A percentile compares a stretch with the other conserved stretches of the same genome.
Evolutionary conservation across 2,329 filamentous ascomycete genomes (phyloP).

Genomic region (Fusarium sp.): DNA sequence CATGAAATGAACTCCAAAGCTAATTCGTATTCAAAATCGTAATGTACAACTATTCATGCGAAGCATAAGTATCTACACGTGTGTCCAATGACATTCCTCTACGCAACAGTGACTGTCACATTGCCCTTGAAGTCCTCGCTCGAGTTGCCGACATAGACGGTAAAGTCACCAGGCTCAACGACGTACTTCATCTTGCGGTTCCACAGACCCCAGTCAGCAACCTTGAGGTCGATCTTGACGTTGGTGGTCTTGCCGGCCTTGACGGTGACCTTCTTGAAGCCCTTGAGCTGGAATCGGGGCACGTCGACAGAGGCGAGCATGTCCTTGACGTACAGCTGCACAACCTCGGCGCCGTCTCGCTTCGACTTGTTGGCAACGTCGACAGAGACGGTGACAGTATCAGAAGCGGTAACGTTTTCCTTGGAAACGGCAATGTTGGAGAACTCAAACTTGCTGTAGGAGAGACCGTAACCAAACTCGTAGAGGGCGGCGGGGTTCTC

Average conservation of each 20-base stretch:
- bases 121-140: slow-evolving; percentile 68
- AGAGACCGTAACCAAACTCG: slow-evolving; percentile 74
- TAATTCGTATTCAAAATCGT: background rate
- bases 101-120: slow-evolving; percentile 64
- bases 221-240: slow-evolving; percentile 63
- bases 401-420: slow-evolving; percentile 57
- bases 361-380: slow-evolving; percentile 71
- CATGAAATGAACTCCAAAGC: background rate
- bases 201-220: slow-evolving; percentile 68
- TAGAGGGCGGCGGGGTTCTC: slow-evolving; percentile 70
- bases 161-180: slow-evolving; percentile 78
- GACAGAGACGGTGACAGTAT: slow-evolving; percentile 69
- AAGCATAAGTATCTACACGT: background rate
- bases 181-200: slow-evolving; percentile 76
- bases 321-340: slow-evolving; percentile 76
- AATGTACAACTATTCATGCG: background rate
- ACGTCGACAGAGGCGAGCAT: slow-evolving; percentile 71
- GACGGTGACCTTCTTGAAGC: slow-evolving; percentile 74
- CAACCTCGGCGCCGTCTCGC: slow-evolving; percentile 73
- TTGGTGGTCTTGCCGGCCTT: slow-evolving; percentile 69
- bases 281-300: slow-evolving; percentile 73
- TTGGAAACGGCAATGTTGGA: slow-evolving; percentile 63
- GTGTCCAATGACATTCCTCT: background rate
- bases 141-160: slow-evolving; percentile 70
- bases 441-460: slow-evolving; percentile 74